Percentiles rank a stretch among this genome's conserved stretches.
phyloP scores from a whole-genome alignment of 2,329 filamentous ascomycete genomes.

The Diaporthe ilicicola region DNA sequence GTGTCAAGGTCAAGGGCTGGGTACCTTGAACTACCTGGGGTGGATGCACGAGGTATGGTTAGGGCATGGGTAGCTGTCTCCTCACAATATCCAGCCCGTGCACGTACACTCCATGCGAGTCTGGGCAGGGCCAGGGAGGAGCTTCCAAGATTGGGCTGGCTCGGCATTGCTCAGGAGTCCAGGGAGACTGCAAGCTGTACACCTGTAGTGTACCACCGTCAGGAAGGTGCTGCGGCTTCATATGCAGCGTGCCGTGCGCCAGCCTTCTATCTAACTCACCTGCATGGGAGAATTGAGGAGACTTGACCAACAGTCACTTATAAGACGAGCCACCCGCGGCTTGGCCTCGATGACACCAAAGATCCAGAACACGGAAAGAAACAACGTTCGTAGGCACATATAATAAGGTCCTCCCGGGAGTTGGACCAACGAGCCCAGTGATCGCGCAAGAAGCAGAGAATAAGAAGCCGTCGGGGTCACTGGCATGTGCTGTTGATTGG shows the following conservation, averaged over 20 bases:
- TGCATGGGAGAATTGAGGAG: slow-evolving; percentile 6
- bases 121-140: neutral
- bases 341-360: neutral
- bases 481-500: neutral
- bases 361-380: neutral
- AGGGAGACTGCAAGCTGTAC: neutral
- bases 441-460: neutral
- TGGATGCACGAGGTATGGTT: too few relatives aligned
- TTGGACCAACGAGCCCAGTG: neutral
- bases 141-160: neutral
- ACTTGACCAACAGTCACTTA: neutral
- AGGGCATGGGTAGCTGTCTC: too few relatives aligned
- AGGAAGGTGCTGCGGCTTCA: slow-evolving; percentile 2
- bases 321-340: neutral
- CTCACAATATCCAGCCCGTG: too few relatives aligned
- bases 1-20: neutral
- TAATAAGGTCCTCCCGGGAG: neutral
- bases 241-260: slow-evolving; percentile 16
- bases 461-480: neutral
- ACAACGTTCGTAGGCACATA: neutral
- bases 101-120: neutral
- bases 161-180: neutral
- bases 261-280: slow-evolving; percentile 2
- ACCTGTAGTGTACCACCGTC: neutral
- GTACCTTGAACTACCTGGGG: neutral